These are phyloP conservation scores for Eucalyptus pauciflora DNA, from an alignment of 345 rosid species.

Conservation along the genomic window DNA sequence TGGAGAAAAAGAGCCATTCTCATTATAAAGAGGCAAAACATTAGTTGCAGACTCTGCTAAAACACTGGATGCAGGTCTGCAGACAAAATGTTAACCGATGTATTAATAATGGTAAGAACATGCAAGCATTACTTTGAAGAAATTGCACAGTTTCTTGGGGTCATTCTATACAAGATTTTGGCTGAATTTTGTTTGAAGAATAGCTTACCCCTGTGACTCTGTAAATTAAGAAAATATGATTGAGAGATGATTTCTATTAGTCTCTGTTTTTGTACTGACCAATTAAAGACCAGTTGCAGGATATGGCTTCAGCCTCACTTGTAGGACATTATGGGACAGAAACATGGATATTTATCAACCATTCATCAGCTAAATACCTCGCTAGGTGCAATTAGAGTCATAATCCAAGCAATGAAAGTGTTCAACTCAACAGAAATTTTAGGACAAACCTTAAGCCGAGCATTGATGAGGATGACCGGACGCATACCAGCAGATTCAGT, in stretches of 20 bases:
- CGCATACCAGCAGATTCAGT: slow-evolving; percentile 81
- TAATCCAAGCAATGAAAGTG: not conserved
- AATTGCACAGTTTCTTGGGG: not conserved
- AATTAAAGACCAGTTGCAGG: not conserved
- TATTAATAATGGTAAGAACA: not conserved
- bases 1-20: slow-evolving; percentile 8
- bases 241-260: not conserved
- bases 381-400: not conserved
- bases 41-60: not conserved
- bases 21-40: not conserved
- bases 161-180: not conserved
- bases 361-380: not conserved
- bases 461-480: slow-evolving; percentile 84
- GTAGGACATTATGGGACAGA: not conserved
- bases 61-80: not conserved
- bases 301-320: not conserved
- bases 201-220: not conserved
- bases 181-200: not conserved
- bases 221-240: not conserved
- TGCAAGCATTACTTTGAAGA: not conserved
- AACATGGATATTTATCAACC: not conserved
- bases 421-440: not conserved
- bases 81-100: not conserved
- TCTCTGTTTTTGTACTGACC: not conserved
- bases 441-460: slow-evolving; percentile 63